Evolutionary conservation across 306 rosid genomes (phyloP).

Genomic region (Cicer pinnatifidum): DNA sequence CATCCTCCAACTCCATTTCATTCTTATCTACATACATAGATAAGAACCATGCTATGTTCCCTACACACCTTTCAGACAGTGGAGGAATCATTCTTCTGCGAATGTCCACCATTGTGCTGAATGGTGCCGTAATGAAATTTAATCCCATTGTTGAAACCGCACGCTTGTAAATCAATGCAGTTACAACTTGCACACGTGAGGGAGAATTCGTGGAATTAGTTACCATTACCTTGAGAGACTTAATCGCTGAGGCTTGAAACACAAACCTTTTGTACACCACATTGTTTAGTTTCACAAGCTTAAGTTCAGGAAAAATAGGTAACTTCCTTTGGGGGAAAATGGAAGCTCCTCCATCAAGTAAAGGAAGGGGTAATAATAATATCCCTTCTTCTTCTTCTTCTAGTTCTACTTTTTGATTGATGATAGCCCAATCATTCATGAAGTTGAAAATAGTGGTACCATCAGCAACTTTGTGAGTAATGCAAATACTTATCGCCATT

Average conservation of each 20-base stretch:
- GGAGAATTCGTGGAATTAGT: constrained; percentile 38
- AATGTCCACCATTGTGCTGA: constrained; percentile 35
- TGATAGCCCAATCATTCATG: constrained; percentile 58
- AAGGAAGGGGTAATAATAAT: not conserved
- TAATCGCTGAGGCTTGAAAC: constrained; percentile 42
- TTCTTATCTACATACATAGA: not conserved
- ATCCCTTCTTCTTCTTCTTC: not conserved
- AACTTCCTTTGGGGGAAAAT: not conserved
- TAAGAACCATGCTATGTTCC: constrained; percentile 44
- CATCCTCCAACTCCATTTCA: constrained; percentile 15
- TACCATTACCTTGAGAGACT: constrained; percentile 44
- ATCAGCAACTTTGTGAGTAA: constrained; percentile 17
- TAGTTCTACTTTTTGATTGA: not conserved
- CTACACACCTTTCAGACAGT: constrained; percentile 37
- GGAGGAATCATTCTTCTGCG: constrained; percentile 51
- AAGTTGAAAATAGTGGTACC: constrained; percentile 48
- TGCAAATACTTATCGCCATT: not conserved
- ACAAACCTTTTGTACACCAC: constrained; percentile 47
- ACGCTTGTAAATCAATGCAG: constrained; percentile 44
- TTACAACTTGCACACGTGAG: constrained; percentile 53
- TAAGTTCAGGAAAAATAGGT: constrained; percentile 23
- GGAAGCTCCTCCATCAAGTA: not conserved
- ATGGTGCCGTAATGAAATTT: not conserved
- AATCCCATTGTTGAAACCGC: constrained; percentile 36
- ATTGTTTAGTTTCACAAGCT: not conserved